These are phyloP conservation scores for Mesembryanthemum crystallinum DNA, from an alignment of 148 eudicot genomes.

Conservation along the genomic window DNA sequence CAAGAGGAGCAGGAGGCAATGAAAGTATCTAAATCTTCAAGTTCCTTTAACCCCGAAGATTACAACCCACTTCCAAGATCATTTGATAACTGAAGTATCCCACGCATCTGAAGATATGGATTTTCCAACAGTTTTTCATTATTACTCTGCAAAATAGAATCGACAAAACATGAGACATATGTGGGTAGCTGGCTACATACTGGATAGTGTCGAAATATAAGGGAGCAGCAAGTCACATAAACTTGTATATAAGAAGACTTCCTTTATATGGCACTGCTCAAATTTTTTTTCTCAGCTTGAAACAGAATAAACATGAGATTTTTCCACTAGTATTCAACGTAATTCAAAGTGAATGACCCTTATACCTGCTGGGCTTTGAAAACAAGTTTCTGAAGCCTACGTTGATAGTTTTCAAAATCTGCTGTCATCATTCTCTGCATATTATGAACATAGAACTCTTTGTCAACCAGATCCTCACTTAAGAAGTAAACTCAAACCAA, in stretches of 20 bases:
- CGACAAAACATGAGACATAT: constrained; percentile 8
- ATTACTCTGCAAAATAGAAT: constrained; percentile 60
- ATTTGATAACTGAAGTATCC: constrained; percentile 86
- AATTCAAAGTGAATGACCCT: constrained; percentile 10
- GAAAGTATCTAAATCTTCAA: constrained; percentile 2
- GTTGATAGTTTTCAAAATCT: constrained; percentile 82
- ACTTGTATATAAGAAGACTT: neutral
- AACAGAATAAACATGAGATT: neutral
- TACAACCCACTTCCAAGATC: constrained; percentile 48
- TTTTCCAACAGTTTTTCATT: constrained; percentile 95
- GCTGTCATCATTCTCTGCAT: constrained; percentile 98
- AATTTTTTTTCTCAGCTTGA: neutral
- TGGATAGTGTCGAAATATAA: neutral
- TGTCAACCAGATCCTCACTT: constrained; percentile 6
- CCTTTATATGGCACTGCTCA: neutral
- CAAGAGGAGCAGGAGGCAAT: constrained; percentile 8
- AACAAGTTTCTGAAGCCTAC: constrained; percentile 89
- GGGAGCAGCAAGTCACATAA: neutral
- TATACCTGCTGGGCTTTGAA: constrained; percentile 96
- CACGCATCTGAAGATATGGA: constrained; percentile 99
- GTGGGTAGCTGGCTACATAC: neutral
- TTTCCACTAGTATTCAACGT: neutral
- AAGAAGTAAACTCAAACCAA: neutral
- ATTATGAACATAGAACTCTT: constrained; percentile 20
- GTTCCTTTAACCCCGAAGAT: constrained; percentile 6